Base-by-base conservation (phyloP, 164 flowering plant genomes). In the Tetracentron sinense region DNA sequence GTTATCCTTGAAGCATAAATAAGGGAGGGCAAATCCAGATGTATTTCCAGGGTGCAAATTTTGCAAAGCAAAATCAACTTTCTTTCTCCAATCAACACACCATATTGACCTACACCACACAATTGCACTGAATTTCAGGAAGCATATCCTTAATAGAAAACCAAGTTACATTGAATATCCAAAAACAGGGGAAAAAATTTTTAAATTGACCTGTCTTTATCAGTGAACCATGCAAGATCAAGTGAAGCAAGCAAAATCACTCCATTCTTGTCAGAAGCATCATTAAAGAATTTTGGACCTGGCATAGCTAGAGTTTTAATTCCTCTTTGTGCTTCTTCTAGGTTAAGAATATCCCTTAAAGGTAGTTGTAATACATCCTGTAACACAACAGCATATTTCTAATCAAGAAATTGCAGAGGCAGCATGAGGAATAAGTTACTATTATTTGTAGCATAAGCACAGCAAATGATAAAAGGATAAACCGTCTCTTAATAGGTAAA, bases 331-430 rank as follows among this genome's bases (percentile, higher is more conserved):
- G 67, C 63, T 4, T 73, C 73, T 55, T 82, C 82, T 71, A 78
- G 86, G 58, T 62, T 65, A 58, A 89, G 74, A 65, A 82, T 60
- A 47, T 76, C 60, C 77, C 84, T 79, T 20, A 83, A 77, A 33
- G 96, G 94, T 61, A 85, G 86, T 68, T 85, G 86, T 62, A 94
- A 77, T 50, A 77, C 33, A 60, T 79, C 91, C 98, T 93, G 75
- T 56, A 68, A 30, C 21, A 65, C 11, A 31, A 22, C 0, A 42
- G 47, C 2, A 53, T 51, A 62, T 38, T 44, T 35, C 35, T 28
- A n/a, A n/a, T n/a, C n/a, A n/a, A n/a, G n/a, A n/a, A n/a, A n/a
- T n/a, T n/a, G n/a, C n/a, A n/a, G n/a, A n/a, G n/a, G n/a, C n/a
- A n/a, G n/a, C n/a, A n/a, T n/a, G n/a, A n/a, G n/a, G n/a, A n/a